Base-by-base conservation (phyloP, 1,139 yeast genomes). In the Wickerhamiella infanticola region DNA sequence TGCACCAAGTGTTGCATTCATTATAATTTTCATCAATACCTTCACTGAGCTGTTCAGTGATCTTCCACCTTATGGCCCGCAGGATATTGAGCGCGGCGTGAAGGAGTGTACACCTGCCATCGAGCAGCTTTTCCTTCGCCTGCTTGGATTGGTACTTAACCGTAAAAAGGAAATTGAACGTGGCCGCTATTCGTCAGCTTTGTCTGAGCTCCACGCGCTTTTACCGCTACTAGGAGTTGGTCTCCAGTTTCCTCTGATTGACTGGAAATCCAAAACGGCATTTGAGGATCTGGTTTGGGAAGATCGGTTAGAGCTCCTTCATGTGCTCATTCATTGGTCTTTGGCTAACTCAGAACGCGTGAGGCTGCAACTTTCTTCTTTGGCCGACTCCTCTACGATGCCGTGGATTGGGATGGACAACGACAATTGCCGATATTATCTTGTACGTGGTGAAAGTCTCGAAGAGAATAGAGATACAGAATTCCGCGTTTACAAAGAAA, bases 161-260 rank as follows among this genome's bases (percentile, higher is more conserved):
- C 60, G 70, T 38, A 64, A 64, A 44, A 65, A 64, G 51, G 61
- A 62, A 35, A 59, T 67, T 41, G 70, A 67, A 54, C 51, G 55
- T n/a, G 66, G 63, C 3, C 54, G 57, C 38, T 65, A 60, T 48
- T 53, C 51, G 24, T 55, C 66, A 11, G 67, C 70, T 4, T 50
- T 66, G 38, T 66, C 63, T 33, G 67, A 59, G 52, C 55, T 51
- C 40, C 60, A 49, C 45, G 49, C 50, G 13, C 54, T 49, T 41
- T 51, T 53, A 35, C 50, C 56, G 39, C 44, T 51, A n/a, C 49
- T 61, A 42, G 61, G 62, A 29, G 46, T 59, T 40, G 52, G 59
- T 7, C 42, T 41, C 4, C 41, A 36, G 37, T 48, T 52, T 29
- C 55, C 55, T 24, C 38, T 54, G 50, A 49, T 60, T 23, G 58